Percentiles rank a stretch among this genome's conserved stretches.
These are phyloP conservation scores for Neurospora sp. DNA, from an alignment of 495 filamentous ascomycete genomes.

Conservation along the genomic window DNA sequence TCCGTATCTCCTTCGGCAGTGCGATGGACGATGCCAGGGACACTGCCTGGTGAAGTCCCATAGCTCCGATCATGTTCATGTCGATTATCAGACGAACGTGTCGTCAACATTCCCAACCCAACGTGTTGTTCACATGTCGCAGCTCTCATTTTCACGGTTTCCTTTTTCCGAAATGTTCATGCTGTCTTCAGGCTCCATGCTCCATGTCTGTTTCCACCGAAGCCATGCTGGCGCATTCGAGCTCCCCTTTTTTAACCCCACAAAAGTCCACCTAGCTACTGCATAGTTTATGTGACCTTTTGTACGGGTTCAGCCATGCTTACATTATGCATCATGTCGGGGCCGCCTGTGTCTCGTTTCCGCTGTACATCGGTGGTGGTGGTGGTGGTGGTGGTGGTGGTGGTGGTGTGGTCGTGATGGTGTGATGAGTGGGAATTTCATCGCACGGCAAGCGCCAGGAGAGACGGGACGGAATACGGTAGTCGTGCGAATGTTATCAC, in stretches of 20 bases:
- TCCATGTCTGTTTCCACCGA: background rate
- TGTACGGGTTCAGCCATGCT: background rate
- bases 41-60: background rate
- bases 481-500: background rate
- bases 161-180: background rate
- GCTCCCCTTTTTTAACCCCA: background rate
- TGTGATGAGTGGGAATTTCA: background rate
- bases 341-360: background rate
- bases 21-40: background rate
- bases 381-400: too few relatives aligned
- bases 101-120: background rate
- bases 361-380: background rate
- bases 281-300: background rate
- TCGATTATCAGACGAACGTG: background rate
- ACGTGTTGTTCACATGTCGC: background rate
- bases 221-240: background rate
- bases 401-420: background rate
- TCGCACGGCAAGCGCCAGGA: background rate
- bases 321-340: background rate
- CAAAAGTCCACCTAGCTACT: background rate
- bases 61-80: background rate
- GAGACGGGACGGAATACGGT: background rate
- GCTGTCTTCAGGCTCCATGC: background rate
- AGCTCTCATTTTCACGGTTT: background rate
- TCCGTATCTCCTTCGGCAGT: background rate